A percentile compares a stretch with the other conserved stretches of the same genome.
Evolutionary conservation across 2,329 filamentous ascomycete species (phyloP).

Genomic region (Paecilomyces variotii): DNA sequence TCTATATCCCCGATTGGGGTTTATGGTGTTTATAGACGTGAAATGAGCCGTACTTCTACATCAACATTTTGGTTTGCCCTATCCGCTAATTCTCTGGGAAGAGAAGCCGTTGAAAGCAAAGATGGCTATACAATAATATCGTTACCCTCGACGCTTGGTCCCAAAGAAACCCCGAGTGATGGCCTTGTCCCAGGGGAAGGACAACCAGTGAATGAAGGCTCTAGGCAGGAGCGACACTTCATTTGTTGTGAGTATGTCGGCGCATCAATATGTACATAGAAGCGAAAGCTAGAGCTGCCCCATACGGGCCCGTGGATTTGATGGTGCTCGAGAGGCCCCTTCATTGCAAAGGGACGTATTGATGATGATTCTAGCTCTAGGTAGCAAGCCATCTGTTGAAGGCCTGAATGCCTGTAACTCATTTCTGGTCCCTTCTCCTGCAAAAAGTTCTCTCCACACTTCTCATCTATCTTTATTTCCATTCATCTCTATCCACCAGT

Average conservation of each 20-base stretch:
- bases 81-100: conserved; percentile 23
- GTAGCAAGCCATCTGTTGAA: not conserved
- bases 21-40: conserved; percentile 7
- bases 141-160: conserved; percentile 4
- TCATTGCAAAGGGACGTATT: not conserved
- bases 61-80: conserved; percentile 27
- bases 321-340: not conserved
- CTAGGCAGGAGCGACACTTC: conserved; percentile 9
- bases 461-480: not conserved
- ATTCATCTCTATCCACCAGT: not conserved
- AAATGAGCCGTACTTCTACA: conserved; percentile 6
- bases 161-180: not conserved
- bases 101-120: conserved; percentile 29
- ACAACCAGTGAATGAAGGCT: not conserved
- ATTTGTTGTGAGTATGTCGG: conserved; percentile 36
- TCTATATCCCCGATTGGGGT: not conserved
- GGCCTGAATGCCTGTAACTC: not conserved
- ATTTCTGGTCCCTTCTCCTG: not conserved
- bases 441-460: not conserved
- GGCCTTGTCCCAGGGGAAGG: not conserved
- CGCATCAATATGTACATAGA: conserved; percentile 10
- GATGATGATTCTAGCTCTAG: not conserved
- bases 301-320: not conserved
- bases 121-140: conserved; percentile 32
- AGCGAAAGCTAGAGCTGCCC: not conserved